phyloP scores from a whole-genome alignment of 495 filamentous ascomycete species.

The Glarea lozoyensis region DNA sequence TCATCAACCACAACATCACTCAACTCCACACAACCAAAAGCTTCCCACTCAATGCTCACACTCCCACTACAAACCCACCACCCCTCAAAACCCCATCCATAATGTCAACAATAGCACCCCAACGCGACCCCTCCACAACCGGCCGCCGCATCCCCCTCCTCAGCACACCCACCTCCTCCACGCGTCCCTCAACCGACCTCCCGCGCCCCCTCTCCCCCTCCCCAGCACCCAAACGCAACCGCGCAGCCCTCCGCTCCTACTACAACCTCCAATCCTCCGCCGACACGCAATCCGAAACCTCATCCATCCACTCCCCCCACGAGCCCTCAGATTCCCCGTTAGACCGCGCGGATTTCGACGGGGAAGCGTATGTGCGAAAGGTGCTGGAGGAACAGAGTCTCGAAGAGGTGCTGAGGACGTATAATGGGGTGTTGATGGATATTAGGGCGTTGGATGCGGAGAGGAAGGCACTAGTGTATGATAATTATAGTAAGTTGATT shows the following conservation, averaged over 20 bases:
- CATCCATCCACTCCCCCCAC: slow-evolving; percentile 17
- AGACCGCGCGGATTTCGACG: slow-evolving; percentile 47
- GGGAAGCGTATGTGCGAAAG: slow-evolving; percentile 49
- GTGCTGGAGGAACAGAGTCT: slow-evolving; percentile 57
- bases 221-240: slow-evolving; percentile 43
- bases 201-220: slow-evolving; percentile 43
- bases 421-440: slow-evolving; percentile 59
- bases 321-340: slow-evolving; percentile 39
- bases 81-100: slow-evolving; percentile 7
- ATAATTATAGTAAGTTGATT: slow-evolving; percentile 96
- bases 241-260: slow-evolving; percentile 85
- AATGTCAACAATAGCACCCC: slow-evolving; percentile 76
- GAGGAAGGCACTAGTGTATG: slow-evolving; percentile 92
- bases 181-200: slow-evolving; percentile 47
- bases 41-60: neutral
- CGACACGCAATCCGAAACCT: slow-evolving; percentile 19
- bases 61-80: neutral
- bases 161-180: slow-evolving; percentile 57
- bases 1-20: neutral
- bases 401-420: slow-evolving; percentile 52
- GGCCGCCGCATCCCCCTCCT: slow-evolving; percentile 21
- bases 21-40: neutral
- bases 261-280: slow-evolving; percentile 65
- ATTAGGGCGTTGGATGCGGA: slow-evolving; percentile 88
- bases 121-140: slow-evolving; percentile 40